phyloP scores from a whole-genome alignment of 208 protist species.

The Giardia duodenalis region DNA sequence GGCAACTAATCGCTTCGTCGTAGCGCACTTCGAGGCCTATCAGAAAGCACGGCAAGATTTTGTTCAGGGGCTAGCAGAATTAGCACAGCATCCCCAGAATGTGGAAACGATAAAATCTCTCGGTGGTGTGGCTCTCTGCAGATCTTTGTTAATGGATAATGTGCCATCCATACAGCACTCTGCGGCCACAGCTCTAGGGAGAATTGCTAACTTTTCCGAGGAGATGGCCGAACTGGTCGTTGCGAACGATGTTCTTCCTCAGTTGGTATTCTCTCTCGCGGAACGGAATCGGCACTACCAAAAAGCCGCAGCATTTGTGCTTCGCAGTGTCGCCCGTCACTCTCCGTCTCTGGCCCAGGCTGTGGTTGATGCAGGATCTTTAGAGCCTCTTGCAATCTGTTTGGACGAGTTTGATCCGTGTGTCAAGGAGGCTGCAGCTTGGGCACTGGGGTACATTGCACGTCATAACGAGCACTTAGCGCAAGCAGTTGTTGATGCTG shows the following conservation, averaged over 20 bases:
- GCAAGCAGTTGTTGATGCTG: conserved; percentile 79
- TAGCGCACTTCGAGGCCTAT: conserved; percentile 40
- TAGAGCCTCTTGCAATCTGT: conserved; percentile 79
- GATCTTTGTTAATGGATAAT: conserved; percentile 79
- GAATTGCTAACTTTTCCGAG: conserved; percentile 84
- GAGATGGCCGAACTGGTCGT: conserved; percentile 86
- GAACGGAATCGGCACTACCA: conserved; percentile 92
- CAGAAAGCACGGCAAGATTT: conserved; percentile 37
- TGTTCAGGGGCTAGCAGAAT: conserved; percentile 38
- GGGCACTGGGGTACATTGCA: conserved; percentile 88
- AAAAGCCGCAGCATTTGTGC: conserved; percentile 84
- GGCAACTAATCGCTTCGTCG: conserved; percentile 32
- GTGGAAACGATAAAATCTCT: conserved; percentile 36
- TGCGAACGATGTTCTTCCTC: conserved; percentile 78
- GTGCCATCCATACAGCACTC: conserved; percentile 88
- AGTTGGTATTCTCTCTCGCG: conserved; percentile 82
- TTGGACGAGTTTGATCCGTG: conserved; percentile 87
- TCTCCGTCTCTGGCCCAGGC: conserved; percentile 78
- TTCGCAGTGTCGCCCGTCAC: conserved; percentile 82
- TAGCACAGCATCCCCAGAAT: conserved; percentile 39
- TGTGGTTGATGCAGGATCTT: conserved; percentile 77
- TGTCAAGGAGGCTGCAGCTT: conserved; percentile 85
- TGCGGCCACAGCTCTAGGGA: conserved; percentile 84
- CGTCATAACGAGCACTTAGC: conserved; percentile 64
- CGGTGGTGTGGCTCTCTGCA: conserved; percentile 35